Evolutionary conservation across 371 early-diverging fungal genomes (phyloP).

Genomic region (Actinomucor elegans): DNA sequence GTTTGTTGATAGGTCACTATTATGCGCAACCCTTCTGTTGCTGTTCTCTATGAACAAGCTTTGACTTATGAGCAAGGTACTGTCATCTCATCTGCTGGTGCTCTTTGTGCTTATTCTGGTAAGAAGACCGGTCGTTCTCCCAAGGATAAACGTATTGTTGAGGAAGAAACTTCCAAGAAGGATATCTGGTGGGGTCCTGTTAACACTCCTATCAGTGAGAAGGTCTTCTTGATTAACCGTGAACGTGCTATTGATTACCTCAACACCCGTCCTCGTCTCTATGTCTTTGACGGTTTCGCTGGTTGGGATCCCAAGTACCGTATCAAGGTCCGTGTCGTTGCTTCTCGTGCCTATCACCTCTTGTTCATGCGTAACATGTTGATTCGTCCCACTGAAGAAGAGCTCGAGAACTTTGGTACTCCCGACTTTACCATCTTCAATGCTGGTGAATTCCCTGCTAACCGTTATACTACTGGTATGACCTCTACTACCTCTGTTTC

Average conservation of each 20-base stretch:
- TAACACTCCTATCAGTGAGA: slow-evolving; percentile 86
- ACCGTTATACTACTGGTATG: slow-evolving; percentile 95
- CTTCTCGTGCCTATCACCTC: slow-evolving; percentile 94
- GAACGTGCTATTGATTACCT: slow-evolving; percentile 96
- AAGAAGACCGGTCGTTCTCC: slow-evolving; percentile 89
- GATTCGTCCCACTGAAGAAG: slow-evolving; percentile 91
- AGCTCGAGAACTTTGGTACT: slow-evolving; percentile 86
- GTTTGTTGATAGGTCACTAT: slow-evolving; percentile 44
- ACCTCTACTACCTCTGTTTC: slow-evolving; percentile 91
- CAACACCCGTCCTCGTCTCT: slow-evolving; percentile 90
- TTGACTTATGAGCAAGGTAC: slow-evolving; percentile 87
- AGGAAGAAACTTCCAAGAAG: slow-evolving; percentile 74
- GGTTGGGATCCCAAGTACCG: slow-evolving; percentile 97
- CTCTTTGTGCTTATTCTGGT: slow-evolving; percentile 89
- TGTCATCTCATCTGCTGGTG: slow-evolving; percentile 88
- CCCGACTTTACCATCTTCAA: slow-evolving; percentile 98
- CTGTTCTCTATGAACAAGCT: slow-evolving; percentile 94
- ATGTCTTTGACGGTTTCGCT: slow-evolving; percentile 94
- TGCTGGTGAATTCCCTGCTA: slow-evolving; percentile 96
- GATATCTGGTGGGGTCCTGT: slow-evolving; percentile 98
- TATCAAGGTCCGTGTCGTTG: slow-evolving; percentile 94
- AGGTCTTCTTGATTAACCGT: slow-evolving; percentile 92
- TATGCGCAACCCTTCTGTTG: slow-evolving; percentile 73
- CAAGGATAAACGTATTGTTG: slow-evolving; percentile 96
- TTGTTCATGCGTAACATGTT: slow-evolving; percentile 98